Percentiles rank a stretch among this genome's conserved stretches.
Conservation (phyloP, 2,329 filamentous ascomycete species). For the Fusarium caatingaense region DNA sequence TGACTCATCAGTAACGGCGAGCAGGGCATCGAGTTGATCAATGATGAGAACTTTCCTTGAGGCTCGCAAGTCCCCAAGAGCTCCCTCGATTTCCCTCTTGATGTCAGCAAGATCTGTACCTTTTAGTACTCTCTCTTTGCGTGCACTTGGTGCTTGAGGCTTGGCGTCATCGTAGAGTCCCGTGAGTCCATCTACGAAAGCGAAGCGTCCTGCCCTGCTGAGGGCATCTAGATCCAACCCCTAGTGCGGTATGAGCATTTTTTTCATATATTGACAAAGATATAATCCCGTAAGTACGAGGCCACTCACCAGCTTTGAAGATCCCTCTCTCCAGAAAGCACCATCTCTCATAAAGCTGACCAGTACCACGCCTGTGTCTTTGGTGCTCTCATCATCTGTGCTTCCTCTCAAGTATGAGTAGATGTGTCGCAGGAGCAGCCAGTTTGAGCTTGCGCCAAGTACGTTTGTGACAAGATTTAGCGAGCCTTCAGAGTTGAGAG, state of each 20-base stretch:
- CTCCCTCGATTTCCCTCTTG: conserved; percentile 53
- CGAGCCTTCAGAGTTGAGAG: conserved; percentile 66
- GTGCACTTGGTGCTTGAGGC: not conserved
- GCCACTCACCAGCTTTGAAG: conserved; percentile 69
- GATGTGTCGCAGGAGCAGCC: conserved; percentile 70
- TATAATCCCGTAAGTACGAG: not conserved
- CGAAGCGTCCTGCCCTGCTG: conserved; percentile 68
- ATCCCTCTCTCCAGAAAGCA: conserved; percentile 81
- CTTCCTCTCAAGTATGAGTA: conserved; percentile 56
- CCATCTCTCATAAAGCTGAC: conserved; percentile 85
- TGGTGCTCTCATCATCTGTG: conserved; percentile 33
- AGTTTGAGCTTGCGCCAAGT: conserved; percentile 72
- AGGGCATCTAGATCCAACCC: conserved; percentile 77
- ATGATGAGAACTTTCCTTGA: conserved; percentile 67
- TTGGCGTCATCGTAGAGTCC: conserved; percentile 59
- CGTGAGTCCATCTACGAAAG: conserved; percentile 80
- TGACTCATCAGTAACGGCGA: conserved; percentile 66
- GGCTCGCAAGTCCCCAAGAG: conserved; percentile 51
- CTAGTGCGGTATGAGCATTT: conserved; percentile 50
- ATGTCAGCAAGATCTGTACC: conserved; percentile 53
- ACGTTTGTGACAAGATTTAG: conserved; percentile 77
- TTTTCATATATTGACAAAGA: not conserved
- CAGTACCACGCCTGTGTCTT: conserved; percentile 71
- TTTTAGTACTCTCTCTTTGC: conserved; percentile 45
- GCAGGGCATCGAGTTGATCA: conserved; percentile 73